Evolutionary conservation across 2,329 filamentous ascomycete species (phyloP), one percentile per base, ranked within the genome.

Genomic region (Hymenoscyphus albidus): DNA sequence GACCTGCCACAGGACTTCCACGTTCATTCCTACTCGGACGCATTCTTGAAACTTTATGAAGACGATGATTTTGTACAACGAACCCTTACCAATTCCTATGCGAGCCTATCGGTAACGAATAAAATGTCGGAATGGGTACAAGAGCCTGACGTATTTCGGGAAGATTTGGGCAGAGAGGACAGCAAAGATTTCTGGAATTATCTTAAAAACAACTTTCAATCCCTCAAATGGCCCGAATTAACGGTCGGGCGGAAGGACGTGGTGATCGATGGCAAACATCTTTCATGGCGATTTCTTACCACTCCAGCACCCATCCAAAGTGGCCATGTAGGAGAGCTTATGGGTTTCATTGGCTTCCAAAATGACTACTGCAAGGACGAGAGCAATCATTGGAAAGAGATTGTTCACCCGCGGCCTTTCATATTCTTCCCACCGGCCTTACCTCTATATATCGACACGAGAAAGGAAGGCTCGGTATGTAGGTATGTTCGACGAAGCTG

Each of bases 401-500:
- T 91, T 12, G 83, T 81, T 14, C 85, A 84, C 2, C 85, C 86
- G 3, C 78, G 87, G 1, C 91, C 91, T 0, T 93, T 93, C 71
- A 90, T 94, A 31, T 92, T 93, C 75, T 94, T 98, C 77, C 93
- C 96, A 73, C 92, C 93, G 0, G 84, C 88, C 65, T 85, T 98
- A 9, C 94, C 94, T 0, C 85, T 99, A 13, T 97, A 93, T 78
- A 95, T 99, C 73, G 95, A 97, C 77, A 95, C 93, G 10, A 85
- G 95, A 65, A 86, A 86, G 75, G 92, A 96, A 79, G 95, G 94
- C 27, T 97, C 92, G 4, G 80, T 87, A 42, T 88, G 95, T 64
- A 90, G 95, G 56, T 97, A 95, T 74, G 88, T 96, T n/a, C 87
- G 95, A 64, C 87, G 94, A 69, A 98, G 95, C 72, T 99, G 95